These are phyloP conservation scores for Pseudocercospora macadamiae DNA, from an alignment of 2,329 filamentous ascomycete genomes.

Conservation along the genomic window DNA sequence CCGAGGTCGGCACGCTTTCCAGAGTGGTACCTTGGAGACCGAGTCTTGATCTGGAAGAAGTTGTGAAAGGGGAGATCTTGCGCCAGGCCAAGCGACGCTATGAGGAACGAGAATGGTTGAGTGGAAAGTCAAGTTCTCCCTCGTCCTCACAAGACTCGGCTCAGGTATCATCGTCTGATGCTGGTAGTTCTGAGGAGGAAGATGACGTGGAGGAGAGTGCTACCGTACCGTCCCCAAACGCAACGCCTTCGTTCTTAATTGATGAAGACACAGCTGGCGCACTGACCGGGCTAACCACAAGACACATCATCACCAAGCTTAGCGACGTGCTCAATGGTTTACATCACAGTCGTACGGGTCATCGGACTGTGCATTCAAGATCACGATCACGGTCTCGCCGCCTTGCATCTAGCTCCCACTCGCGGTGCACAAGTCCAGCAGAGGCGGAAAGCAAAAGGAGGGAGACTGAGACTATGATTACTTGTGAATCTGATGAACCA, in stretches of 20 bases:
- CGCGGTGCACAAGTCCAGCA: conserved; percentile 1
- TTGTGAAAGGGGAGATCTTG: conserved; percentile 67
- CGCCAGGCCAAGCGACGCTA: conserved; percentile 66
- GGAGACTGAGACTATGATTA: background rate
- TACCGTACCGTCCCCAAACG: background rate
- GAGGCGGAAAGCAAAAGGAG: background rate
- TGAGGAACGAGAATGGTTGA: conserved; percentile 7
- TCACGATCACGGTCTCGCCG: conserved; percentile 19
- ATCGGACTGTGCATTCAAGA: conserved; percentile 17
- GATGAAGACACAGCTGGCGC: conserved; percentile 70
- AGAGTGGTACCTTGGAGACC: conserved; percentile 45
- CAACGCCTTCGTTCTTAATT: conserved; percentile 60
- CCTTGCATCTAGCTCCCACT: background rate
- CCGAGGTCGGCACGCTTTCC: conserved; percentile 21
- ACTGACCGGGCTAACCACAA: conserved; percentile 68
- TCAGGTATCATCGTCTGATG: background rate
- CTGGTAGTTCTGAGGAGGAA: background rate
- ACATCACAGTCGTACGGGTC: conserved; percentile 55
- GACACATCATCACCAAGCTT: conserved; percentile 70
- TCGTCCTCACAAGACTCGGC: background rate
- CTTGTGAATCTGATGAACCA: background rate
- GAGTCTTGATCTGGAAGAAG: conserved; percentile 69
- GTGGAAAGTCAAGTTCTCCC: background rate
- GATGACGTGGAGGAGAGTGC: background rate
- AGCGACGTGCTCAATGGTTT: conserved; percentile 72